These are phyloP conservation scores for Somion occarium DNA, from an alignment of 1,284 basidiomycete genomes.

Conservation along the genomic window DNA sequence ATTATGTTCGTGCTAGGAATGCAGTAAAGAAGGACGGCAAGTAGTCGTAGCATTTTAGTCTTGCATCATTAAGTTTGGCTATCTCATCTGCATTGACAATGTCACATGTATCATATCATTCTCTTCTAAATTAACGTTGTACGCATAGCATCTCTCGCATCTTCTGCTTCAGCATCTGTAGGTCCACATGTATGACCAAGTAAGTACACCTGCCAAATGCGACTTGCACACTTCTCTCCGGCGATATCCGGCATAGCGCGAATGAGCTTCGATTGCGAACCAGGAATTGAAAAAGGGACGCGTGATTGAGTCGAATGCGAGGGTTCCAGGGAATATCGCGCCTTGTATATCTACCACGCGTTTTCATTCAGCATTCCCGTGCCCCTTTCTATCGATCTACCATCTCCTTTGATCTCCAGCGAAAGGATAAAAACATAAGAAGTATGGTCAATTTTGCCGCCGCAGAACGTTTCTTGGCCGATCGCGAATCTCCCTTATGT, in stretches of 20 bases:
- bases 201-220: too few species aligned
- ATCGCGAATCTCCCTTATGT: constrained; percentile 64
- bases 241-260: neutral
- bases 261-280: neutral
- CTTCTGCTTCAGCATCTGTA: too few species aligned
- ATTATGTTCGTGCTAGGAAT: constrained; percentile 40
- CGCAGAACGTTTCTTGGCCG: constrained; percentile 68
- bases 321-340: constrained; percentile 1
- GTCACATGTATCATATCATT: neutral
- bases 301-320: neutral
- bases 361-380: neutral
- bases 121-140: too few species aligned
- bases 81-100: too few species aligned
- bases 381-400: neutral
- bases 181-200: too few species aligned
- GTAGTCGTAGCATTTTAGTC: neutral
- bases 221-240: too few species aligned
- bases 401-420: neutral
- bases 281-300: neutral
- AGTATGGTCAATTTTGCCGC: constrained; percentile 32
- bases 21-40: constrained; percentile 10
- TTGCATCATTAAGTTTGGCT: too few species aligned
- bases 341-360: neutral
- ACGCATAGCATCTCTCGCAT: too few species aligned
- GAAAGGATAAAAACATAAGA: constrained; percentile 6